Conservation (phyloP, 176 grass and related monocot genomes). For the Themeda triandra region DNA sequence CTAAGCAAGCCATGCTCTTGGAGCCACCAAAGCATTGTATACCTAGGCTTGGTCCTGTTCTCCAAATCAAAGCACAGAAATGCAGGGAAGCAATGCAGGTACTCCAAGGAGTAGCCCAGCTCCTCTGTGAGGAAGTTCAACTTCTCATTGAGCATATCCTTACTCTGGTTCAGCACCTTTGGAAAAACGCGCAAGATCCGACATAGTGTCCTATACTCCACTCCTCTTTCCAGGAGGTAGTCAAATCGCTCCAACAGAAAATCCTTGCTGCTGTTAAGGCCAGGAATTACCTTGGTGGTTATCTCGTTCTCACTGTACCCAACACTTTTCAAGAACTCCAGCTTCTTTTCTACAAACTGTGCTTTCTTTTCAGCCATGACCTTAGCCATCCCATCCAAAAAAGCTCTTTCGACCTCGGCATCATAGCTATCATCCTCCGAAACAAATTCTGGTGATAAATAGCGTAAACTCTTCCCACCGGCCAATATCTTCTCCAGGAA, state of each 20-base stretch:
- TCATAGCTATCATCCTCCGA: constrained; percentile 51
- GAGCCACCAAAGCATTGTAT: constrained; percentile 80
- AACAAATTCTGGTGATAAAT: constrained; percentile 54
- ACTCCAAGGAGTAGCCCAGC: constrained; percentile 68
- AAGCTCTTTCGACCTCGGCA: constrained; percentile 39
- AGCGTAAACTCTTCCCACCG: constrained; percentile 31
- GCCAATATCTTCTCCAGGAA: constrained; percentile 54
- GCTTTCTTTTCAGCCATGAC: constrained; percentile 40
- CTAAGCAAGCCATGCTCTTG: constrained; percentile 53
- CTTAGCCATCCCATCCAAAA: constrained; percentile 52
- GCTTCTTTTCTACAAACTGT: constrained; percentile 40
- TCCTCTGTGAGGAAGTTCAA: constrained; percentile 65
- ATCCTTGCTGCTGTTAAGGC: constrained; percentile 44
- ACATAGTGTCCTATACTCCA: constrained; percentile 69
- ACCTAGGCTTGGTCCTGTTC: constrained; percentile 80
- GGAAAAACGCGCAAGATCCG: constrained; percentile 53
- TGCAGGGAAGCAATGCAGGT: constrained; percentile 62
- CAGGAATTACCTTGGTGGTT: constrained; percentile 21
- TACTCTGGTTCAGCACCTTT: constrained; percentile 79
- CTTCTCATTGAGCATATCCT: constrained; percentile 59
- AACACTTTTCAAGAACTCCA: constrained; percentile 74
- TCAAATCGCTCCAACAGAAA: constrained; percentile 64
- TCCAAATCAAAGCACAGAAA: constrained; percentile 90
- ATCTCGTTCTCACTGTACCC: constrained; percentile 72
- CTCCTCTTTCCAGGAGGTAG: constrained; percentile 60